Percentiles rank a stretch among this genome's conserved stretches.
Evolutionary conservation across 495 filamentous ascomycete species (phyloP).

Genomic region (Penicillium subrubescens): DNA sequence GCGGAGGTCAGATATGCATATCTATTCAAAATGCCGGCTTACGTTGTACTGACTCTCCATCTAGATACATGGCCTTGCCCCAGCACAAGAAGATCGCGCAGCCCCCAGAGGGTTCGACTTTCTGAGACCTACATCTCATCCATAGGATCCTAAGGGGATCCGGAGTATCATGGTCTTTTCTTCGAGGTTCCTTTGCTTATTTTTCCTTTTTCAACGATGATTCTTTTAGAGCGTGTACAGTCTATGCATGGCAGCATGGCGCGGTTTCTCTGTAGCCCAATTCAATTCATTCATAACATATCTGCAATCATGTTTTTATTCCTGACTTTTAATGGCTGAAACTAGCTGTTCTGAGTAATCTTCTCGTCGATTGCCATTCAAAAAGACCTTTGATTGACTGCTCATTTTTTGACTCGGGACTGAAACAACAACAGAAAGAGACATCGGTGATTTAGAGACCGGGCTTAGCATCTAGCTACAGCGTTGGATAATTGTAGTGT

Average conservation of each 20-base stretch:
- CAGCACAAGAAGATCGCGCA: constrained; percentile 94
- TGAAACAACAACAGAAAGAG: not conserved
- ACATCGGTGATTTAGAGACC: not conserved
- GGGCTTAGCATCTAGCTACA: not conserved
- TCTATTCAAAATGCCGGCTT: not conserved
- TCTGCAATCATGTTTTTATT: not conserved
- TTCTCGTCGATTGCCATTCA: not conserved
- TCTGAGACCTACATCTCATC: constrained; percentile 36
- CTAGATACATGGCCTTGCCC: constrained; percentile 91
- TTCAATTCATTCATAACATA: constrained; percentile 19
- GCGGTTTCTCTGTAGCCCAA: constrained; percentile 31
- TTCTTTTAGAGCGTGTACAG: constrained; percentile 44
- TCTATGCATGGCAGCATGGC: constrained; percentile 45
- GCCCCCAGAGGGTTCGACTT: constrained; percentile 85
- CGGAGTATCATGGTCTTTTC: constrained; percentile 39
- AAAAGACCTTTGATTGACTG: not conserved
- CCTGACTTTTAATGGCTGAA: not conserved
- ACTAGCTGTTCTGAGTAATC: not conserved
- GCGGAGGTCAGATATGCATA: constrained; percentile 56
- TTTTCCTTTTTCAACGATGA: constrained; percentile 17
- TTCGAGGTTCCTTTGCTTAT: constrained; percentile 31
- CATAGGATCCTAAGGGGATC: constrained; percentile 25
- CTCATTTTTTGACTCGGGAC: not conserved
- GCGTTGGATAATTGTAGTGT: not conserved
- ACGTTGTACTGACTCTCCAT: constrained; percentile 10